Conservation (phyloP, 768 basidiomycete species). For the Pleurotus sapidus region DNA sequence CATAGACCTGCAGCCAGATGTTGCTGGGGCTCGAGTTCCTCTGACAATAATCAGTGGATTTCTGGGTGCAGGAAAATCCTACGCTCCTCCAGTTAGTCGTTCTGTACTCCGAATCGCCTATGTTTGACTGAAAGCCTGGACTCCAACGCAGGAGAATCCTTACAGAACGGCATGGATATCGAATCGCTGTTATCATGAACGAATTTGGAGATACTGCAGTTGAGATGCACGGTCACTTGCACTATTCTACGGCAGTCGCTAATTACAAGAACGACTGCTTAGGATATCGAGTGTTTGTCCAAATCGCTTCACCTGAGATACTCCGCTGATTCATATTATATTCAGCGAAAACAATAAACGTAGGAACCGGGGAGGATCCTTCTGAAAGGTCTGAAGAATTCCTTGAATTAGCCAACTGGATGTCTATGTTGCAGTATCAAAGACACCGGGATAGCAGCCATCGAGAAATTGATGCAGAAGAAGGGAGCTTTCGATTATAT, state of each 20-base stretch:
- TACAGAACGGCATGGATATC: conserved; percentile 90
- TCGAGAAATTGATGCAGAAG: conserved; percentile 85
- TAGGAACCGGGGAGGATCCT: conserved; percentile 65
- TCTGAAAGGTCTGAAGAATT: conserved; percentile 75
- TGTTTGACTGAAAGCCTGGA: no score
- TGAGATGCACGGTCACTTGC: conserved; percentile 19
- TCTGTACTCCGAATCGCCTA: neutral
- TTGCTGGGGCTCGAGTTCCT: conserved; percentile 48
- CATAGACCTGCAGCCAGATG: neutral
- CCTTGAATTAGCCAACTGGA: conserved; percentile 91
- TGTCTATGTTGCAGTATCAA: conserved; percentile 99
- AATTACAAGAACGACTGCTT: neutral
- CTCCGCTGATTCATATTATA: neutral
- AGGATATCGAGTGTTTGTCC: conserved; percentile 88
- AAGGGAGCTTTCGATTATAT: conserved; percentile 95
- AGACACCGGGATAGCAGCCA: conserved; percentile 88
- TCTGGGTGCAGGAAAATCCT: conserved; percentile 92
- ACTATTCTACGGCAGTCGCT: neutral
- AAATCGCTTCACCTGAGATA: neutral
- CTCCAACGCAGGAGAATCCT: conserved; percentile 65
- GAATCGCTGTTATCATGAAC: conserved; percentile 98
- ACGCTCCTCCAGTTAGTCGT: conserved; percentile 74
- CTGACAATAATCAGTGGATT: conserved; percentile 95
- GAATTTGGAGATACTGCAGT: conserved; percentile 96
- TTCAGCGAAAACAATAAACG: conserved; percentile 82